Conservation (phyloP, 2,329 filamentous ascomycete species). For the Colletotrichum eremochloae region DNA sequence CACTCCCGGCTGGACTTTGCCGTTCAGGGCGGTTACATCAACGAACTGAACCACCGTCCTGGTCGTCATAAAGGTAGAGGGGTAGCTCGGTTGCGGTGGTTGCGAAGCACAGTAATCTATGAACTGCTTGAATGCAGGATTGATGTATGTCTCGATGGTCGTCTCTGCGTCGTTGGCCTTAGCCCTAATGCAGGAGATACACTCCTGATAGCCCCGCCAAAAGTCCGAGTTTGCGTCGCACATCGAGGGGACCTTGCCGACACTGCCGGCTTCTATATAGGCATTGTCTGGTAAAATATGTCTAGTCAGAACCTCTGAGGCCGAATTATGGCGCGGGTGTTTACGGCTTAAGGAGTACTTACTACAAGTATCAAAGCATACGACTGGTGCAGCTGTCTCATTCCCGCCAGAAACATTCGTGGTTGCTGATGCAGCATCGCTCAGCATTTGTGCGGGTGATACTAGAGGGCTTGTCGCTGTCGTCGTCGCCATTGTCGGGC, state of each 20-base stretch:
- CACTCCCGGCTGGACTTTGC: background rate
- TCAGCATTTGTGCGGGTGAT: background rate
- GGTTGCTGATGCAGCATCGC: background rate
- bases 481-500: background rate
- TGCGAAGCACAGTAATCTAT: background rate
- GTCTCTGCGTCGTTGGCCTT: background rate
- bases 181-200: background rate
- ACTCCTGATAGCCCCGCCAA: background rate
- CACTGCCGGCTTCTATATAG: background rate
- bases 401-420: too few relatives aligned
- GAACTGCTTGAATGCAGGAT: conserved; percentile 7
- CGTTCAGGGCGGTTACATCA: background rate
- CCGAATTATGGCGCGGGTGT: too few relatives aligned
- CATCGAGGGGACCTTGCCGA: background rate
- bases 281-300: background rate
- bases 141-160: background rate
- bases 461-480: background rate
- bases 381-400: background rate
- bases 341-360: background rate
- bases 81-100: background rate
- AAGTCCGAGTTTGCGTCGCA: background rate
- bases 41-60: background rate
- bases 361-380: background rate
- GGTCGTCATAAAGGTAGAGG: background rate
- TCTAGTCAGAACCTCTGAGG: background rate